Evolutionary conservation across 2,329 filamentous ascomycete species (phyloP).

Genomic region (Podosphaera xanthii): DNA sequence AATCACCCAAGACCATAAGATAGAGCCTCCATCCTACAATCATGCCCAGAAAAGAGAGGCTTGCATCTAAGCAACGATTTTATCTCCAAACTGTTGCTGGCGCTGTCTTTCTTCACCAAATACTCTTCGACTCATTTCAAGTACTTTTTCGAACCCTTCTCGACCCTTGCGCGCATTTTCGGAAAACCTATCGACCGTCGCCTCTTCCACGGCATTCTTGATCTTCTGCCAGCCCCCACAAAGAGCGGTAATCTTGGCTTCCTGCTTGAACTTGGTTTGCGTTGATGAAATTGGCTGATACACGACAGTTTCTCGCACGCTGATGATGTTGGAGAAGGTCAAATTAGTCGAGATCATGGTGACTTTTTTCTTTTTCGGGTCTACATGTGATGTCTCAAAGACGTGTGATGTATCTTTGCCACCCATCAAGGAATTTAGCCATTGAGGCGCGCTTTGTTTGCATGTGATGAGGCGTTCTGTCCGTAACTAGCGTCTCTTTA

Average conservation of each 20-base stretch:
- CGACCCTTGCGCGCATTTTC: conserved; percentile 81
- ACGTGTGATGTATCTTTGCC: conserved; percentile 65
- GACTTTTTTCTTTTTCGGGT: conserved; percentile 60
- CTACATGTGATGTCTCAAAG: conserved; percentile 89
- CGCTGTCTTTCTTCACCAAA: conserved; percentile 70
- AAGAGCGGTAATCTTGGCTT: conserved; percentile 77
- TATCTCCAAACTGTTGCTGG: conserved; percentile 16
- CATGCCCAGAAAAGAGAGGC: too few species aligned
- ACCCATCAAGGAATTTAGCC: conserved; percentile 62
- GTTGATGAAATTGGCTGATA: conserved; percentile 41
- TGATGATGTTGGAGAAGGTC: conserved; percentile 76
- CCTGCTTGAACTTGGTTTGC: conserved; percentile 66
- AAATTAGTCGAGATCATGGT: conserved; percentile 95
- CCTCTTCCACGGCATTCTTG: conserved; percentile 87
- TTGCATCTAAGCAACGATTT: conserved; percentile 4
- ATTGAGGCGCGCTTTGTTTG: conserved; percentile 47
- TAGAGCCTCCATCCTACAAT: neutral
- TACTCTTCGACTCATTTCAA: conserved; percentile 77
- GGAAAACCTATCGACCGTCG: conserved; percentile 65
- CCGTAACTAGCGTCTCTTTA: conserved; percentile 26
- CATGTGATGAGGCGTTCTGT: conserved; percentile 47
- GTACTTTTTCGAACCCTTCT: conserved; percentile 84
- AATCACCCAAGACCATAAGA: conserved; percentile 1
- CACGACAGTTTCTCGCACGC: conserved; percentile 76
- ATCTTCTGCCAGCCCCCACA: conserved; percentile 96